phyloP scores from a whole-genome alignment of 345 rosid species.

The Eutrema heterophyllum region DNA sequence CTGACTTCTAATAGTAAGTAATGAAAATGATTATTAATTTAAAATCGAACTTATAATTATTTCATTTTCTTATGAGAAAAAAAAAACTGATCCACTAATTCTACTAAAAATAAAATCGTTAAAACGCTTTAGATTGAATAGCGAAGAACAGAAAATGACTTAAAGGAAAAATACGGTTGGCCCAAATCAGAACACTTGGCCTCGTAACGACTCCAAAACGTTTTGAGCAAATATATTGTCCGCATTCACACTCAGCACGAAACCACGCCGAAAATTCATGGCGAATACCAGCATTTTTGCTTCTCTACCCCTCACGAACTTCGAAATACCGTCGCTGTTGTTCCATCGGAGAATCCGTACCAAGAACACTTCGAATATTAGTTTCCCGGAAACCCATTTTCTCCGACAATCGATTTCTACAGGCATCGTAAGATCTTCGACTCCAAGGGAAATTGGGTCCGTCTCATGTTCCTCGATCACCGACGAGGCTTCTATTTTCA shows the following conservation, averaged over 20 bases:
- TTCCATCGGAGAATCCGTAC: not conserved
- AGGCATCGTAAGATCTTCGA: constrained; percentile 3
- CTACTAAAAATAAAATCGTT: no score
- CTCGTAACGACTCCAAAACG: constrained; percentile 23
- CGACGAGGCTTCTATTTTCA: constrained; percentile 23
- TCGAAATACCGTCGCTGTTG: not conserved
- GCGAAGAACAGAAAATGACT: not conserved
- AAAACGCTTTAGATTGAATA: no score
- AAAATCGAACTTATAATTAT: no score
- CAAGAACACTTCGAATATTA: constrained; percentile 20
- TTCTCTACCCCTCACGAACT: constrained; percentile 4
- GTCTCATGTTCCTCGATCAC: constrained; percentile 23
- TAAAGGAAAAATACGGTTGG: not conserved
- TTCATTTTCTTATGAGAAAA: not conserved
- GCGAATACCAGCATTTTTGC: constrained; percentile 25
- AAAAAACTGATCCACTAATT: not conserved
- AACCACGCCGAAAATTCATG: not conserved
- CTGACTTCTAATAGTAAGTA: no score
- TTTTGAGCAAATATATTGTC: constrained; percentile 14
- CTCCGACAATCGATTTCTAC: constrained; percentile 13
- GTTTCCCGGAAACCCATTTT: constrained; percentile 13
- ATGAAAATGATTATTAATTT: no score
- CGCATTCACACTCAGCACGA: not conserved
- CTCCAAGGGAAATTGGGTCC: constrained; percentile 15
- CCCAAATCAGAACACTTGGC: constrained; percentile 27